Percentiles rank a stretch among this genome's conserved stretches.
phyloP scores from a whole-genome alignment of 1,284 basidiomycete species.

The Uromyces viciae-fabae region DNA sequence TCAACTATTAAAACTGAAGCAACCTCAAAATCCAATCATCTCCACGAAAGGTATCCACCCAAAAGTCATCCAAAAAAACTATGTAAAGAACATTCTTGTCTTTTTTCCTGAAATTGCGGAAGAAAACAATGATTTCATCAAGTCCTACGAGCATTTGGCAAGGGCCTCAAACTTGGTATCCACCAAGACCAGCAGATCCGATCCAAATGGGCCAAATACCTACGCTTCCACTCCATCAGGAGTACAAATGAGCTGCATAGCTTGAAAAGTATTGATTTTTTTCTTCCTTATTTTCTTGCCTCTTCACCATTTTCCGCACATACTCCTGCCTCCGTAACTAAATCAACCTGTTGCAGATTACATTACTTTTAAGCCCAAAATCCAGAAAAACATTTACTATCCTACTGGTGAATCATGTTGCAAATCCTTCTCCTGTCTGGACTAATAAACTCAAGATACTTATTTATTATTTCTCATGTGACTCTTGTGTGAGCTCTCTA shows the following conservation, averaged over 20 bases:
- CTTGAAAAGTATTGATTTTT: conserved; percentile 69
- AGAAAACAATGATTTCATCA: conserved; percentile 98
- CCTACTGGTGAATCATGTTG: conserved; percentile 71
- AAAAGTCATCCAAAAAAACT: conserved; percentile 81
- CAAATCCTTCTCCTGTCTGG: background rate
- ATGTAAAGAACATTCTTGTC: conserved; percentile 98
- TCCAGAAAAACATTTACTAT: conserved; percentile 94
- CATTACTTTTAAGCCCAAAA: conserved; percentile 98
- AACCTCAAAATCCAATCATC: too few species aligned
- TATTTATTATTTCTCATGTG: background rate
- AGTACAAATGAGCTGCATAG: conserved; percentile 85
- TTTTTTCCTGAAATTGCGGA: conserved; percentile 93
- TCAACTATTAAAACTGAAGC: too few species aligned
- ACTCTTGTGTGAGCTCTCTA: too few species aligned
- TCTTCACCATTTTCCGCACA: too few species aligned
- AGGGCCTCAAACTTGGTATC: conserved; percentile 96
- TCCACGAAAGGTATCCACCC: too few species aligned
- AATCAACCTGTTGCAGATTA: conserved; percentile 66
- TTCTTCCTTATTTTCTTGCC: too few species aligned
- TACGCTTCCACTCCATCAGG: conserved; percentile 98
- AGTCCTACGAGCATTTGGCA: conserved; percentile 89
- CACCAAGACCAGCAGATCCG: conserved; percentile 99
- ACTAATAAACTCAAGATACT: background rate
- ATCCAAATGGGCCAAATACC: conserved; percentile 97
- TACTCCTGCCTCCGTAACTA: background rate